Evolutionary conservation across 1,139 yeast genomes (phyloP), one percentile per base, ranked within the genome.

Genomic region (Hansenula sp.): DNA sequence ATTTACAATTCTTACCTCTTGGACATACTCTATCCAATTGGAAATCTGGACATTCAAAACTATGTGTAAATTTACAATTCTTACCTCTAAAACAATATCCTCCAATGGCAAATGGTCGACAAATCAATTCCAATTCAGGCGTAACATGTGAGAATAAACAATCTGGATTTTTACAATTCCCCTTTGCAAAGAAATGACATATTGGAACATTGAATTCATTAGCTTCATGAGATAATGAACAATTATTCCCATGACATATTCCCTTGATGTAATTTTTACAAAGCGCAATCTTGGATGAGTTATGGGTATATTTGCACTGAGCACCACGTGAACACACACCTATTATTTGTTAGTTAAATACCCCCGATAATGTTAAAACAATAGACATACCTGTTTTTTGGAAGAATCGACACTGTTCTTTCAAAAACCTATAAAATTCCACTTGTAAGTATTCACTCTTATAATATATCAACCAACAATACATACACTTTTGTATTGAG

Each of bases 51-150:
- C 95, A 85, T 43, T 75, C 77, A 51, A 68, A 72, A 11, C 66
- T 62, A 58, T 85, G 95, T 32, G 73, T 60, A 42, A 75, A 70
- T 6, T 72, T 68, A 57, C 95, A 85, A 29, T 57, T 52, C 19
- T 61, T 56, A 0, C 95, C 95, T 29, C 75, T 58, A 24, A 66
- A 73, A 59, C 95, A 85, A 62, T 75, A 82, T 1, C 92, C 90
- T 9, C 75, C 75, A 28, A 79, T 54, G 2, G 90, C 73, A 65
- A 86, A 86, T 26, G 75, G 79, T 25, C 86, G 67, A 53, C 95
- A 85, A 0, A 77, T 65, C 6, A 77, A 66, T 27, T 68, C 70
- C 12, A 65, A 59, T 20, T 62, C 61, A 2, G 69, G 62, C 40
- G 71, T 57, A 54, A 65, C 68, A 55, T 82, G 95, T 22, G 74